A percentile compares a stretch with the other conserved stretches of the same genome.
Conservation (phyloP, 176 grass and related monocot species). For the Areca catechu region DNA sequence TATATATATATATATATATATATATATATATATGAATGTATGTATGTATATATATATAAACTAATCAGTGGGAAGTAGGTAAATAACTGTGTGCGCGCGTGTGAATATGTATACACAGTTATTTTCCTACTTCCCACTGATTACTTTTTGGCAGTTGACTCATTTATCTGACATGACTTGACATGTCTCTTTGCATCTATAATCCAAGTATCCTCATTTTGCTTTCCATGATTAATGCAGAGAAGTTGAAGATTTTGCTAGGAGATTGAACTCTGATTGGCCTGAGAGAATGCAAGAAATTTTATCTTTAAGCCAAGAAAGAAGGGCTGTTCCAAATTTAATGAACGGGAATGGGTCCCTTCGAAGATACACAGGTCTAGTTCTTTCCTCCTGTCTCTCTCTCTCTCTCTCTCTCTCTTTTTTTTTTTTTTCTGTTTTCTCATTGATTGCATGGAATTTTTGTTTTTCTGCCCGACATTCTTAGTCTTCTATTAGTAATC, state of each 20-base stretch:
- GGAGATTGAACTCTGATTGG: conserved; percentile 93
- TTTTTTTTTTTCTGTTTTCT: background rate
- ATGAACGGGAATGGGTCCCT: conserved; percentile 15
- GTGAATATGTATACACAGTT: too few species aligned
- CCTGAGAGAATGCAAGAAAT: conserved; percentile 82
- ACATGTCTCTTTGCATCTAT: conserved; percentile 5
- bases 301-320: conserved; percentile 63
- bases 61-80: too few species aligned
- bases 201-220: conserved; percentile 21
- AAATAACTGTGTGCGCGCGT: too few species aligned
- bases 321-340: conserved; percentile 48
- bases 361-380: conserved; percentile 3
- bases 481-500: too few species aligned
- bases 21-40: too few species aligned
- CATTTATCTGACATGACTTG: background rate
- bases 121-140: too few species aligned
- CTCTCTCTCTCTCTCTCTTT: too few species aligned
- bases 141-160: too few species aligned
- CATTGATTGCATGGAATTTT: background rate
- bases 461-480: too few species aligned
- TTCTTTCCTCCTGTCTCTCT: background rate
- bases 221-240: conserved; percentile 28
- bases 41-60: too few species aligned
- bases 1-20: too few species aligned
- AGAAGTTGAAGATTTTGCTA: conserved; percentile 96